phyloP scores from a whole-genome alignment of 176 grass and related monocot genomes.

The barley (Hordeum vulgare) region DNA sequence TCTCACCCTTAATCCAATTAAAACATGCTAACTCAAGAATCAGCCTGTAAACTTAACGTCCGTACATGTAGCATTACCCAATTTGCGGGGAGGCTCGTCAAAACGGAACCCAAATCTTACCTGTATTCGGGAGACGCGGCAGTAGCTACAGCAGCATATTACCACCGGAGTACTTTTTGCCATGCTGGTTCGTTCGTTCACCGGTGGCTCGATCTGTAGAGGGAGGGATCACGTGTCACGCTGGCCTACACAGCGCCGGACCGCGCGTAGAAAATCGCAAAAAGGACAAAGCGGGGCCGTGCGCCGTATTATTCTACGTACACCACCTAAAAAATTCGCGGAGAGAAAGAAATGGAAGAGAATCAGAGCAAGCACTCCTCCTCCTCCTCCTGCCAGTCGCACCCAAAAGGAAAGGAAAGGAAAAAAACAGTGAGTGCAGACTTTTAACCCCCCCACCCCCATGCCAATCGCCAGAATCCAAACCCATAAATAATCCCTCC shows the following conservation, averaged over 20 bases:
- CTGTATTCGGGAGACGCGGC: no score
- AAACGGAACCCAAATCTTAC: no score
- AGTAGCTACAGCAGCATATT: no score
- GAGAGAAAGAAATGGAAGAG: neutral
- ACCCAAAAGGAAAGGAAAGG: neutral
- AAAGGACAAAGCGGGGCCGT: neutral
- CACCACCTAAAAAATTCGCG: neutral
- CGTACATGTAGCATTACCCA: no score
- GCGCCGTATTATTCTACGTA: neutral
- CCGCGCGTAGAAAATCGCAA: neutral
- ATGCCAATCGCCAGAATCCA: neutral
- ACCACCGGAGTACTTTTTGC: no score
- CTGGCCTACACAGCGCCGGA: neutral
- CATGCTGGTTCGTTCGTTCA: no score
- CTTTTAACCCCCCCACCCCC: neutral
- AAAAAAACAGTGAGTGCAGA: neutral
- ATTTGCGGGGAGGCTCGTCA: no score
- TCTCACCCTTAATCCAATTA: no score
- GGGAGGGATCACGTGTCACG: neutral
- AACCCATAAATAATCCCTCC: constrained; percentile 34
- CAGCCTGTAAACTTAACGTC: no score
- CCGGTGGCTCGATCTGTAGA: neutral
- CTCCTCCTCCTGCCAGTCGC: neutral
- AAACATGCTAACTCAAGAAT: no score
- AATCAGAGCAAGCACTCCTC: neutral